Evolutionary conservation across 768 basidiomycete genomes (phyloP).

Genomic region (Suillus bovinus): DNA sequence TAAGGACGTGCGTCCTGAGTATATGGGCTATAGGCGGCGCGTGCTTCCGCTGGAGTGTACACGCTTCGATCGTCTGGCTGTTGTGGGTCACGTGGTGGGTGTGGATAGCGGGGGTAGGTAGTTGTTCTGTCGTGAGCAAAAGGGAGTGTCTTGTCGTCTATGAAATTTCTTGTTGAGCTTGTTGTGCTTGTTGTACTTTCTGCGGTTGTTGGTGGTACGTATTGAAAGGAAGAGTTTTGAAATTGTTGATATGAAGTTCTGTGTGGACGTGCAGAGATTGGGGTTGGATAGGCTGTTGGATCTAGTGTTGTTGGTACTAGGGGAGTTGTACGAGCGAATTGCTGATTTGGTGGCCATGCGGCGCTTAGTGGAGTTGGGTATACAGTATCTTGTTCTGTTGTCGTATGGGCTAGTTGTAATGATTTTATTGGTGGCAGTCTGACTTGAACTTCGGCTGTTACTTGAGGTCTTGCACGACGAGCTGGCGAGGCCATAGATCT

Average conservation of each 20-base stretch:
- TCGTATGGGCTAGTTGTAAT: constrained; percentile 16
- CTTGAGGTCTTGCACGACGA: constrained; percentile 1
- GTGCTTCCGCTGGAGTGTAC: constrained; percentile 8
- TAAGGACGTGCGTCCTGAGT: background rate
- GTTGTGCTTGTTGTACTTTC: constrained; percentile 21
- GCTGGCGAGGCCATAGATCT: constrained; percentile 31
- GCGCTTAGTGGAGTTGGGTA: constrained; percentile 20
- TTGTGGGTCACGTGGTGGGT: background rate
- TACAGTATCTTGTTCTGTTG: constrained; percentile 18
- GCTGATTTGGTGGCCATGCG: constrained; percentile 17
- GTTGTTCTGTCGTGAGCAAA: constrained; percentile 20
- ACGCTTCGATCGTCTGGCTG: constrained; percentile 6
- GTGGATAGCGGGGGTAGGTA: background rate
- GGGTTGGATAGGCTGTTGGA: background rate
- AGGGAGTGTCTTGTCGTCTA: constrained; percentile 13
- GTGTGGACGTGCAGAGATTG: constrained; percentile 13
- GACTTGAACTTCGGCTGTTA: background rate
- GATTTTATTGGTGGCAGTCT: constrained; percentile 19
- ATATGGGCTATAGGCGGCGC: background rate
- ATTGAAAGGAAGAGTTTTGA: constrained; percentile 15
- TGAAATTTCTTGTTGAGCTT: constrained; percentile 20
- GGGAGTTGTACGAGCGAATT: constrained; percentile 28
- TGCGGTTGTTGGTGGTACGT: constrained; percentile 21
- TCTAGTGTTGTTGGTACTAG: constrained; percentile 22
- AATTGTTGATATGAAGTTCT: constrained; percentile 16